A percentile compares a stretch with the other conserved stretches of the same genome.
phyloP scores from a whole-genome alignment of 2,329 filamentous ascomycete genomes.

The Calycina marina region DNA sequence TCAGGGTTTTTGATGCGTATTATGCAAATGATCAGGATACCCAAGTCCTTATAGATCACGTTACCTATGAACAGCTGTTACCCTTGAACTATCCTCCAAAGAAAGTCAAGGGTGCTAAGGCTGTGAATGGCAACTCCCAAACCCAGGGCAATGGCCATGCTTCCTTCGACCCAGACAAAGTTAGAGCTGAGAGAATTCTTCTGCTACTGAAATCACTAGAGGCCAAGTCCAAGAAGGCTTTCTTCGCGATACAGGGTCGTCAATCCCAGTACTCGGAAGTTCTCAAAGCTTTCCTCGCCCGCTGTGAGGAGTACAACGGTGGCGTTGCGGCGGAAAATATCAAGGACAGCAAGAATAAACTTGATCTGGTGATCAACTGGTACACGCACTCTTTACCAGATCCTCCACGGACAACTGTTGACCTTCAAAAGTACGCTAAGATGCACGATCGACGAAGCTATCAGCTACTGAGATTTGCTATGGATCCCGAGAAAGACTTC shows the following conservation, averaged over 20 bases:
- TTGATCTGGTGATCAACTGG: constrained; percentile 60
- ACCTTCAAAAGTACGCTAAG: constrained; percentile 84
- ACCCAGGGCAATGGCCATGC: constrained; percentile 30
- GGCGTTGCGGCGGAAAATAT: constrained; percentile 65
- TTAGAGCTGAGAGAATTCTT: constrained; percentile 73
- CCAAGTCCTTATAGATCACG: constrained; percentile 69
- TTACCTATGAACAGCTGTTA: constrained; percentile 77
- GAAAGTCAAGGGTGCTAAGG: constrained; percentile 46
- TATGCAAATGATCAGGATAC: constrained; percentile 85
- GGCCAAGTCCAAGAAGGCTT: constrained; percentile 64
- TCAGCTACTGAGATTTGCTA: constrained; percentile 75
- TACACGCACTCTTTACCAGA: constrained; percentile 68
- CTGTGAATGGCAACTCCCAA: constrained; percentile 40
- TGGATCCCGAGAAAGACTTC: constrained; percentile 78
- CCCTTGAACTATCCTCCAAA: constrained; percentile 75
- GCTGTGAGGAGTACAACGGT: constrained; percentile 84
- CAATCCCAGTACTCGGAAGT: constrained; percentile 63
- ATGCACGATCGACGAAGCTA: constrained; percentile 81
- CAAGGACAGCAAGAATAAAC: constrained; percentile 48
- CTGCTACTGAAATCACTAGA: constrained; percentile 70
- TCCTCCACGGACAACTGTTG: constrained; percentile 50
- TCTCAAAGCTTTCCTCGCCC: constrained; percentile 60
- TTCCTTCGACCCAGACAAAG: constrained; percentile 52
- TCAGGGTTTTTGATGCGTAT: constrained; percentile 71
- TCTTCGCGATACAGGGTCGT: constrained; percentile 71